A percentile compares a stretch with the other conserved stretches of the same genome.
Evolutionary conservation across 352 stramenopile species (phyloP).

Genomic region (Phytophthora europaea): DNA sequence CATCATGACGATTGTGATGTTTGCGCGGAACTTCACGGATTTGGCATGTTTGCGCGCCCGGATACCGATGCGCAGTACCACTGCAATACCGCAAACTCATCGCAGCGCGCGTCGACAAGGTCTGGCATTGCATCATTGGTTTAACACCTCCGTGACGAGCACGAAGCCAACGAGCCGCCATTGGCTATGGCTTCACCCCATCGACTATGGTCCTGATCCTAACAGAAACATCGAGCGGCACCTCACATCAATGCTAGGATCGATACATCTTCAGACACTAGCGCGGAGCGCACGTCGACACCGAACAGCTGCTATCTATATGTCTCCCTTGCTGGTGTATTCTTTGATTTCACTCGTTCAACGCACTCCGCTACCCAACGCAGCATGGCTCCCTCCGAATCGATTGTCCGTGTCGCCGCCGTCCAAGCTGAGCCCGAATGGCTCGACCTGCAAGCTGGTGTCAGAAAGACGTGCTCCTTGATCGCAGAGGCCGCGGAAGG

Average conservation of each 20-base stretch:
- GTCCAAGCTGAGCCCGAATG: conserved; percentile 35
- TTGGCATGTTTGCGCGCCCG: background rate
- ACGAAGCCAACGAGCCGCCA: background rate
- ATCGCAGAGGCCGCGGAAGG: conserved; percentile 31
- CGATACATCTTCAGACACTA: no score
- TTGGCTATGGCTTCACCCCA: background rate
- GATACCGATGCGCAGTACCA: background rate
- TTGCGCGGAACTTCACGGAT: conserved; percentile 1
- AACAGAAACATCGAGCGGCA: background rate
- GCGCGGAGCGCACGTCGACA: no score
- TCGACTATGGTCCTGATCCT: background rate
- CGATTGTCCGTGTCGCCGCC: background rate
- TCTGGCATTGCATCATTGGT: background rate
- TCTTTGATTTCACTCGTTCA: background rate
- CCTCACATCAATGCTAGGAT: background rate
- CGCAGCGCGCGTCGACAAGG: background rate
- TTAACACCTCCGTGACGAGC: background rate
- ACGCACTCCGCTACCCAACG: background rate
- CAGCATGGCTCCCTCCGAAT: background rate
- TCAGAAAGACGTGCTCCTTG: conserved; percentile 29
- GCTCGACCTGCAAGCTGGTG: conserved; percentile 21
- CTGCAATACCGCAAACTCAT: background rate
- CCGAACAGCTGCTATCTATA: no score
- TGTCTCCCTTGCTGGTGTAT: background rate
- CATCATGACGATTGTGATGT: background rate